Percentiles rank a stretch among this genome's conserved stretches.
Conservation (phyloP, 2,329 filamentous ascomycete species). For the Cryoendolithus antarcticus region DNA sequence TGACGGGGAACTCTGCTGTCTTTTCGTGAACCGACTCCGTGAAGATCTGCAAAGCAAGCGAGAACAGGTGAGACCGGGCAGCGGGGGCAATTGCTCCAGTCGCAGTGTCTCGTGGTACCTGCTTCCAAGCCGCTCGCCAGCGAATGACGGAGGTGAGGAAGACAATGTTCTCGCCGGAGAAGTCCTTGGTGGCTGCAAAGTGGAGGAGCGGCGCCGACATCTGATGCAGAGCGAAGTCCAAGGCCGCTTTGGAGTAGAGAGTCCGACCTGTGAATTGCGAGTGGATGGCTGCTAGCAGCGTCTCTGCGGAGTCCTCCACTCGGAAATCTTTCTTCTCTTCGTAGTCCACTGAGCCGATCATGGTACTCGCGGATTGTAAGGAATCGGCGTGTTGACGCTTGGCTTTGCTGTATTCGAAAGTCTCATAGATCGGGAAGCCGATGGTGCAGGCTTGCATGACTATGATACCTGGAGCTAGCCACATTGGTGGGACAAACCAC, state of each 20-base stretch:
- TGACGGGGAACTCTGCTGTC: constrained; percentile 55
- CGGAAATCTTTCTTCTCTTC: not conserved
- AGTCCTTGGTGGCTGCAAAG: constrained; percentile 54
- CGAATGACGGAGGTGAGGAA: constrained; percentile 47
- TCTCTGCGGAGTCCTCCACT: not conserved
- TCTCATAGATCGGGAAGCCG: constrained; percentile 50
- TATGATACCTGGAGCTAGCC: constrained; percentile 50
- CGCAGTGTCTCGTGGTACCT: constrained; percentile 6
- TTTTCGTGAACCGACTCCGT: constrained; percentile 46
- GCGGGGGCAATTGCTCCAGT: constrained; percentile 6
- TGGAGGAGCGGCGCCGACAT: constrained; percentile 49
- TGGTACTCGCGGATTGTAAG: not conserved
- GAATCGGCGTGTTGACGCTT: constrained; percentile 8
- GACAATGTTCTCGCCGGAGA: constrained; percentile 59
- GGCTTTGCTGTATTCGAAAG: constrained; percentile 28
- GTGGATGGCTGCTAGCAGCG: constrained; percentile 2
- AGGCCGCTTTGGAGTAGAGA: constrained; percentile 47
- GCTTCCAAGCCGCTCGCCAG: constrained; percentile 21
- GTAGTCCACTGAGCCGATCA: too few species aligned
- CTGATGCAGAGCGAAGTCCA: constrained; percentile 48
- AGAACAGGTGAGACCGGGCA: constrained; percentile 33
- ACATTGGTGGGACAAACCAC: constrained; percentile 49
- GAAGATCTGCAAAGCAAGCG: constrained; percentile 49
- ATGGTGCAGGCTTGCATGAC: constrained; percentile 52
- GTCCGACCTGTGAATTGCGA: not conserved